A percentile compares a stretch with the other conserved stretches of the same genome.
Evolutionary conservation across 257 asterid genomes (phyloP).

Genomic region (Nicotiana knightiana): DNA sequence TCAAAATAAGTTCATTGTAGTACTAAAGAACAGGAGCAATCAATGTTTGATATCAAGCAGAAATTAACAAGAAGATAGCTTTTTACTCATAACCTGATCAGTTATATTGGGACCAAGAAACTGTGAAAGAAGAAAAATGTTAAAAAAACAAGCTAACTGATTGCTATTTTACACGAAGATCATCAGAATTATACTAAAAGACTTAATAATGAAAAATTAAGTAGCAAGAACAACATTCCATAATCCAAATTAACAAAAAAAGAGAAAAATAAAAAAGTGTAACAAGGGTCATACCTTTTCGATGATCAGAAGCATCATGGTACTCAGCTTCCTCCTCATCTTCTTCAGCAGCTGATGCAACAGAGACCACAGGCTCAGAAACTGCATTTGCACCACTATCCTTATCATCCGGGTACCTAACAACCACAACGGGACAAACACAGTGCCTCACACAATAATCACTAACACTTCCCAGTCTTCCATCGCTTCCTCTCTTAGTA

Average conservation of each 20-base stretch:
- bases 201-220: background rate
- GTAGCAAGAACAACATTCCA: background rate
- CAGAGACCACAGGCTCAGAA: slow-evolving; percentile 45
- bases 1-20: background rate
- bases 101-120: background rate
- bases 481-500: slow-evolving; percentile 58
- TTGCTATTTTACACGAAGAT: background rate
- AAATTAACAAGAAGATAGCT: background rate
- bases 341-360: slow-evolving; percentile 52
- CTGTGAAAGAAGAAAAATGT: background rate
- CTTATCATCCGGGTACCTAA: slow-evolving; percentile 73
- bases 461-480: slow-evolving; percentile 89
- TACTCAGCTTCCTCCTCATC: slow-evolving; percentile 65
- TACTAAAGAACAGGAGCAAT: background rate
- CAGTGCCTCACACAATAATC: slow-evolving; percentile 97
- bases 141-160: background rate
- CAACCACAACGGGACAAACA: slow-evolving; percentile 90
- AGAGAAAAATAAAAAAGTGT: background rate
- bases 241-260: background rate
- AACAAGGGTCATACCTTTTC: slow-evolving; percentile 39
- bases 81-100: background rate
- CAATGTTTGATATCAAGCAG: background rate
- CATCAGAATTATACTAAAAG: background rate
- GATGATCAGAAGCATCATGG: slow-evolving; percentile 69
- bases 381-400: slow-evolving; percentile 23